A percentile compares a stretch with the other conserved stretches of the same genome.
Evolutionary conservation across 495 filamentous ascomycete species (phyloP).

Genomic region (Talaromyces adpressus): DNA sequence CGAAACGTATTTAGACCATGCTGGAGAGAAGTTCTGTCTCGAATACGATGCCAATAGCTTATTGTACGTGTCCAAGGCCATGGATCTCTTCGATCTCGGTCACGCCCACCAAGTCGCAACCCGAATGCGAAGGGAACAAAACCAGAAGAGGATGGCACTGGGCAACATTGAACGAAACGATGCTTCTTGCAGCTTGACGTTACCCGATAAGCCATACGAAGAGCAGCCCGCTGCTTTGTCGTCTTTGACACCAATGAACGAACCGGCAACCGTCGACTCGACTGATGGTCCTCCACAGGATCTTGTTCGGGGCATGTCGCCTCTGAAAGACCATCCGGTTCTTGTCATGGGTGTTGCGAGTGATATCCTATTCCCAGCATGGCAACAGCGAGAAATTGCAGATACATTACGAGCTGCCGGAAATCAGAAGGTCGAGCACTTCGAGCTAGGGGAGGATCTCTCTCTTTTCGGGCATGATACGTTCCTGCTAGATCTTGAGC

Average conservation of each 20-base stretch:
- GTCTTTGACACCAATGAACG: conserved; percentile 12
- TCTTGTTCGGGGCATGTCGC: conserved; percentile 65
- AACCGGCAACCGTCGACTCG: conserved; percentile 15
- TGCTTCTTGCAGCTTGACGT: conserved; percentile 67
- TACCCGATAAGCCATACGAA: conserved; percentile 79
- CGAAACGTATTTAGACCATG: conserved; percentile 97
- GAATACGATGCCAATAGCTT: conserved; percentile 96
- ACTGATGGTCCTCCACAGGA: conserved; percentile 56
- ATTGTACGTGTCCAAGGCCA: conserved; percentile 95
- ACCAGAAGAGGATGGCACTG: conserved; percentile 41
- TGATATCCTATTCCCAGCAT: conserved; percentile 95
- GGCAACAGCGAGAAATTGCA: conserved; percentile 96
- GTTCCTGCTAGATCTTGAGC: conserved; percentile 86
- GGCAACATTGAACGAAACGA: conserved; percentile 22
- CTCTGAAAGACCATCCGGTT: conserved; percentile 66
- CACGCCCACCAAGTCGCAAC: conserved; percentile 52
- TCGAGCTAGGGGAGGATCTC: conserved; percentile 86
- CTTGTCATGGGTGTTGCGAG: conserved; percentile 92
- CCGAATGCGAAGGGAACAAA: conserved; percentile 37
- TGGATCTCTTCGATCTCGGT: conserved; percentile 97
- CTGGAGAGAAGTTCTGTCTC: conserved; percentile 98
- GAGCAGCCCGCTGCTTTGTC: conserved; percentile 53
- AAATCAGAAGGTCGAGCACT: conserved; percentile 73
- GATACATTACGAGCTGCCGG: conserved; percentile 70
- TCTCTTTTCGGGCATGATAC: conserved; percentile 96